A percentile compares a stretch with the other conserved stretches of the same genome.
These are phyloP conservation scores for Aspergillus indologenus DNA, from an alignment of 495 filamentous ascomycete genomes.

Conservation along the genomic window DNA sequence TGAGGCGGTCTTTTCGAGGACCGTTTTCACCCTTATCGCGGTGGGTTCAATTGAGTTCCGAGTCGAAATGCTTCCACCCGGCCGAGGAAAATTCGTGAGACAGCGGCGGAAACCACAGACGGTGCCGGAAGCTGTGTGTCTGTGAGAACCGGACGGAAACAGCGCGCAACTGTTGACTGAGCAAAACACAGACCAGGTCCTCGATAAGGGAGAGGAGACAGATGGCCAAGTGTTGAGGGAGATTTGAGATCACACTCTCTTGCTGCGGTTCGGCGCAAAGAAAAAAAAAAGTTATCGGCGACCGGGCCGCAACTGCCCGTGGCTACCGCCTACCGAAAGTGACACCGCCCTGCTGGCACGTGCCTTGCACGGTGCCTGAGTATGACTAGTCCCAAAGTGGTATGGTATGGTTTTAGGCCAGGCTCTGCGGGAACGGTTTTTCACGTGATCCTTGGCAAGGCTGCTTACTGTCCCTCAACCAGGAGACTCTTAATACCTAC, in stretches of 20 bases:
- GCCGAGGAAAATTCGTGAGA: constrained; percentile 7
- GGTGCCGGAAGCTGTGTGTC: background rate
- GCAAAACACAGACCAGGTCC: constrained; percentile 6
- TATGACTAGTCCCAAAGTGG: background rate
- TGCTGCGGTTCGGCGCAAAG: constrained; percentile 1
- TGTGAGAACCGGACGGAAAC: background rate
- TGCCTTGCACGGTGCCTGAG: background rate
- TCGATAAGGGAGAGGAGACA: background rate
- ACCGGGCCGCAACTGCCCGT: constrained; percentile 13
- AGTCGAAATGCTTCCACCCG: background rate
- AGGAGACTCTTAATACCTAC: no score
- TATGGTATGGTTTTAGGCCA: background rate
- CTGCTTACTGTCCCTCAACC: background rate
- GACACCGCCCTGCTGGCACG: constrained; percentile 18
- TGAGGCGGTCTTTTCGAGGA: background rate
- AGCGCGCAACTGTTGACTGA: background rate
- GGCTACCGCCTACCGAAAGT: constrained; percentile 15
- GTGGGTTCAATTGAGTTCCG: background rate
- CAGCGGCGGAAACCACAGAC: constrained; percentile 6
- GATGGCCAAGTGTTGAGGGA: constrained; percentile 6
- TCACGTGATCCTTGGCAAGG: background rate
- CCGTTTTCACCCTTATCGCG: background rate
- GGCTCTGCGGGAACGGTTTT: background rate
- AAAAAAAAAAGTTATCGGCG: constrained; percentile 22
- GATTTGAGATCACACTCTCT: background rate